Base-by-base conservation (phyloP, 1,139 yeast species). In the Zygosaccharomyces pseudobailii region DNA sequence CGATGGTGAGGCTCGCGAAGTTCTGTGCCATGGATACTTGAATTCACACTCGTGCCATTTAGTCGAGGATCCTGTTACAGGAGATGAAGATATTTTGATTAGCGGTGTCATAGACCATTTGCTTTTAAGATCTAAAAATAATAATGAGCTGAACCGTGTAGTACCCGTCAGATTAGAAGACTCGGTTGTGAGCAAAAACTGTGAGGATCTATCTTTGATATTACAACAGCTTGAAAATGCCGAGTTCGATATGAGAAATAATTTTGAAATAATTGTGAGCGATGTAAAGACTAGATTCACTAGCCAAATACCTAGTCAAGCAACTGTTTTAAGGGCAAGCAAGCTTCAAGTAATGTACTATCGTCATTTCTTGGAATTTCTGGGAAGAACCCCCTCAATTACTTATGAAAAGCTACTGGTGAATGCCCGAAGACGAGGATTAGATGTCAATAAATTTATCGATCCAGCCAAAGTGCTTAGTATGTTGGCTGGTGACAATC, bases 91-190 rank as follows among this genome's bases (percentile, higher is more conserved):
- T 38, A 68, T 76, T 1, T 62, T 81, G 21, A 71, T 82, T 4
- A 80, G 86, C 58, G 90, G 89, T 1, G 68, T 84, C 2, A 74
- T 83, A 21, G 92, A 84, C 61, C 73, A 75, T 47, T 55, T 84
- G 47, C 57, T 48, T 25, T 53, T 61, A 48, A 57, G 61, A 21
- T 70, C 65, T 1, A 56, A 70, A 21, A 52, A 57, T 21, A 28
- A 24, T 24, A 24, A 20, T 9, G 10, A 17, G 4, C 10, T 5
- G 13, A 24, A 24, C 13, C 33, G 33, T 9, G 13, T 24, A 24
- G 31, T 21, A n/a, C 49, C 51, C 3, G 20, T 36, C 17, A 30
- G 42, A 20, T 22, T 50, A 3, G 33, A 31, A 1, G 43, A 51
- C 2, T 41, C 54, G 6, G 52, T 70, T 1, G 50, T 67, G 3